Base-by-base conservation (phyloP, 495 filamentous ascomycete species). In the Trichoderma orchidacearum region DNA sequence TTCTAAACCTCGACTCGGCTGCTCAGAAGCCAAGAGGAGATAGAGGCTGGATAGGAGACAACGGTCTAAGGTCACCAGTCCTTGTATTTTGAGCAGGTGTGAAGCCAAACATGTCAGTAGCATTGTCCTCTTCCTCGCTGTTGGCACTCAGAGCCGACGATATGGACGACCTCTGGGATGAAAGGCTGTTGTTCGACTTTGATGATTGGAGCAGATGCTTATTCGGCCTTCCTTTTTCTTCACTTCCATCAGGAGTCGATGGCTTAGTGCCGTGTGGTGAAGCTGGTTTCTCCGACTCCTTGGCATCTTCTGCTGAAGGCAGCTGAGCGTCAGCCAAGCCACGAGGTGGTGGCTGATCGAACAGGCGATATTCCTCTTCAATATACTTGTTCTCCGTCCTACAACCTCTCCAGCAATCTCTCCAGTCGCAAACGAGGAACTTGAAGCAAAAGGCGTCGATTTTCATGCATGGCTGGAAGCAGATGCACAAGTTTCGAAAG, bases 381-480 rank as follows among this genome's bases (percentile, higher is more conserved):
- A 90, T 79, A 60, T 76, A 89, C 57, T 83, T 81, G 58, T 86
- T 85, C 65, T 96, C 90, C n/a, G 85, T 94, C 77, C 82, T 89
- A 74, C 90, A 96, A 2, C 90, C 90, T 64, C 92, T 89, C 90
- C 90, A 96, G 72, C 90, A 96, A 51, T 91, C 84, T 59, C 86
- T 80, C 90, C 90, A 96, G 67, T 96, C 84, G 63, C 86, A 85
- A 30, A 96, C 88, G 30, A 96, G 76, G 63, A 92, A 95, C 53
- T 89, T 84, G 76, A 96, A 95, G 71, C 87, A 92, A 64, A 87
- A 90, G 3, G 81, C 78, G 66, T 95, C 90, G 41, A 96, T 91
- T 63, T 88, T 90, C 78, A 96, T 85, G 69, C 87, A 93, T 4
- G 90, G 90, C 73, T 93, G 88, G 71, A 95, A 94, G 74, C 90